These are phyloP conservation scores for Colletotrichum sublineola DNA, from an alignment of 2,329 filamentous ascomycete species.

Conservation along the genomic window DNA sequence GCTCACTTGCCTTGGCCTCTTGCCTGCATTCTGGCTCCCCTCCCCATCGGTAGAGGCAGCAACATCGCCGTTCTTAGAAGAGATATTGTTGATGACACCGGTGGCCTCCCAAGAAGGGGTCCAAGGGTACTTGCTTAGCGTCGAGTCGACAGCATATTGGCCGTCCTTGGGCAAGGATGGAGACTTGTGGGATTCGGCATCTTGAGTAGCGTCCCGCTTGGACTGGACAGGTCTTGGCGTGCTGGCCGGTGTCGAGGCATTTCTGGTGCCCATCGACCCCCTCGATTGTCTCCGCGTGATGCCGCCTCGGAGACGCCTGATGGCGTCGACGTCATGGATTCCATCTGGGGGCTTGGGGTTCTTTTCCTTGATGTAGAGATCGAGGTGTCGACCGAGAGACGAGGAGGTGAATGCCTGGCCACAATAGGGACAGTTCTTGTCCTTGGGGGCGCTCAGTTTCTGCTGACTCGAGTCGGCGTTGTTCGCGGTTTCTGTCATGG, in stretches of 20 bases:
- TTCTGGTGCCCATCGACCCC: slow-evolving; percentile 70
- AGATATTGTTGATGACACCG: slow-evolving; percentile 82
- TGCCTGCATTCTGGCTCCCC: slow-evolving; percentile 52
- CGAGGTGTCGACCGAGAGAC: slow-evolving; percentile 91
- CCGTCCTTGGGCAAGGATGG: slow-evolving; percentile 58
- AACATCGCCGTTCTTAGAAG: slow-evolving; percentile 51
- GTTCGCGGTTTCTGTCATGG: slow-evolving; percentile 47
- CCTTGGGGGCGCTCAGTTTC: slow-evolving; percentile 72
- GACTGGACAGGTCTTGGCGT: slow-evolving; percentile 61
- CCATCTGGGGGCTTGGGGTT: slow-evolving; percentile 91
- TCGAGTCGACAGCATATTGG: slow-evolving; percentile 59
- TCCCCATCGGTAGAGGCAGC: slow-evolving; percentile 44
- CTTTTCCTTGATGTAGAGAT: slow-evolving; percentile 93
- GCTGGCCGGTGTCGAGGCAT: slow-evolving; percentile 70
- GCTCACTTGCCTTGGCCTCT: slow-evolving; percentile 60
- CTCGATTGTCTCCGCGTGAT: slow-evolving; percentile 90
- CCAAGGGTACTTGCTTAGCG: slow-evolving; percentile 67
- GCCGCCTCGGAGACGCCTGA: slow-evolving; percentile 82
- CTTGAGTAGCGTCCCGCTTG: slow-evolving; percentile 47
- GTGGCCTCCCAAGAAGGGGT: slow-evolving; percentile 81
- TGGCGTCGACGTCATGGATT: slow-evolving; percentile 90
- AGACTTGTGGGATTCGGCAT: slow-evolving; percentile 53
- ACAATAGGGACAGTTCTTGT: slow-evolving; percentile 91
- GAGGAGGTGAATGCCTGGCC: slow-evolving; percentile 92
- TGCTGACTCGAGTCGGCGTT: slow-evolving; percentile 56